Base-by-base conservation (phyloP, 1,139 yeast species). In the Lodderomyces pseudojiufengensis region DNA sequence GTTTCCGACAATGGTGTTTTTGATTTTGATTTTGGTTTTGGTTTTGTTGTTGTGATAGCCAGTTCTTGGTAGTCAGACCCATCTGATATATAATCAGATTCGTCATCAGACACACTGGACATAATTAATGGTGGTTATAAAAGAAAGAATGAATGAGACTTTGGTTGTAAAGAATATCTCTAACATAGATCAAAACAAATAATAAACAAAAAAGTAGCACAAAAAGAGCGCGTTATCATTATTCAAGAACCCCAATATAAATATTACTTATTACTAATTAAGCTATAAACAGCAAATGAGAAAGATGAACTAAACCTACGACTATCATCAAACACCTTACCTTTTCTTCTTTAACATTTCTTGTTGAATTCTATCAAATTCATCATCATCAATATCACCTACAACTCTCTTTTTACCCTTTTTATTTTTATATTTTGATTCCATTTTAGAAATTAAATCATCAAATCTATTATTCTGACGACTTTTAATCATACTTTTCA, bases 341-440 rank as follows among this genome's bases (percentile, higher is more conserved):
- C 5, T 15, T 20, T 12, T 12, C 10, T 9, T 15, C 33, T 24
- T 29, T 33, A 44, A 31, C 27, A 54, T 32, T 9, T 50, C 53
- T 27, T 46, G 52, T 27, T 71, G 74, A 29, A 67, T 51, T 36
- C 46, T 46, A 16, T 50, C 54, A 33, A 57, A 57, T 29, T 54
- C 57, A 37, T 65, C 69, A 21, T 62, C 70, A 27, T 56, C 58
- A 22, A 36, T 27, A 1, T 72, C 50, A 15, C 58, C 65, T 24
- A 45, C 50, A 13, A 33, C 21, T 39, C 73, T 52, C 50, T 61
- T 65, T 45, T 61, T 60, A 9, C 65, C 70, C 42, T 55, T 59
- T 40, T 59, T 63, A 36, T 52, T 54, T 10, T 52, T 70, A 44
- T 82, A 81, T 55, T 82, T 81, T 16, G 65, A 61, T 48, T 80